A percentile compares a stretch with the other conserved stretches of the same genome.
Conservation (phyloP, 192 early-diverging fungal species). For the Backusella sp. region DNA sequence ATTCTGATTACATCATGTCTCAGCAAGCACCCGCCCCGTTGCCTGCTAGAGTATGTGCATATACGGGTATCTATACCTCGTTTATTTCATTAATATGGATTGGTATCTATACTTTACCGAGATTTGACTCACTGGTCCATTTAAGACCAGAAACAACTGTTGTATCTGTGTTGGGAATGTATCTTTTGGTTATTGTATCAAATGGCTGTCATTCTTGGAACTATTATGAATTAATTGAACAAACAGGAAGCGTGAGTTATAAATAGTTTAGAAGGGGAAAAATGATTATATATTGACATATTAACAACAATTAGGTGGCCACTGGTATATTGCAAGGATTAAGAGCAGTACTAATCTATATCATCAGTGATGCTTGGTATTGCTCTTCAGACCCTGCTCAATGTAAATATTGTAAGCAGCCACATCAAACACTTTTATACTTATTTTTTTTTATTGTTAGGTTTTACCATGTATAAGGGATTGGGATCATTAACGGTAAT, state of each 20-base stretch:
- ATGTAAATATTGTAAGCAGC: conserved; percentile 32
- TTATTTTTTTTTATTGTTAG: conserved; percentile 10
- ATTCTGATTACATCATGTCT: conserved; percentile 50
- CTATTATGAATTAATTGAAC: conserved; percentile 53
- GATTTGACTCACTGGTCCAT: conserved; percentile 43
- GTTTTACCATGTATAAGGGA: conserved; percentile 57
- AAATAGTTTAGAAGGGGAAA: not conserved
- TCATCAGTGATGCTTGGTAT: conserved; percentile 55
- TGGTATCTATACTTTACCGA: conserved; percentile 48
- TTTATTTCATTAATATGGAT: conserved; percentile 47
- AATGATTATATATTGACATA: not conserved
- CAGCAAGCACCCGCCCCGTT: conserved; percentile 40
- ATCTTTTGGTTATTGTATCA: conserved; percentile 41
- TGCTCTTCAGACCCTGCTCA: conserved; percentile 50
- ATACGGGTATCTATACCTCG: conserved; percentile 46
- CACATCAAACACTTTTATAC: not conserved
- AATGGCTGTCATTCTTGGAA: conserved; percentile 51
- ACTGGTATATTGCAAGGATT: conserved; percentile 56
- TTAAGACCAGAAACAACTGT: conserved; percentile 8
- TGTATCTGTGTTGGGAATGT: conserved; percentile 38
- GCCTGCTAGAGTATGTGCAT: conserved; percentile 51
- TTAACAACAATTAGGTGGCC: conserved; percentile 35
- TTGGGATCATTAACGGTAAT: conserved; percentile 49
- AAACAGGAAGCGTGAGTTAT: conserved; percentile 46
- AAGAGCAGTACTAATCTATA: conserved; percentile 57